These are phyloP conservation scores for Calonectria hawksworthii DNA, from an alignment of 2,329 filamentous ascomycete species.

Conservation along the genomic window DNA sequence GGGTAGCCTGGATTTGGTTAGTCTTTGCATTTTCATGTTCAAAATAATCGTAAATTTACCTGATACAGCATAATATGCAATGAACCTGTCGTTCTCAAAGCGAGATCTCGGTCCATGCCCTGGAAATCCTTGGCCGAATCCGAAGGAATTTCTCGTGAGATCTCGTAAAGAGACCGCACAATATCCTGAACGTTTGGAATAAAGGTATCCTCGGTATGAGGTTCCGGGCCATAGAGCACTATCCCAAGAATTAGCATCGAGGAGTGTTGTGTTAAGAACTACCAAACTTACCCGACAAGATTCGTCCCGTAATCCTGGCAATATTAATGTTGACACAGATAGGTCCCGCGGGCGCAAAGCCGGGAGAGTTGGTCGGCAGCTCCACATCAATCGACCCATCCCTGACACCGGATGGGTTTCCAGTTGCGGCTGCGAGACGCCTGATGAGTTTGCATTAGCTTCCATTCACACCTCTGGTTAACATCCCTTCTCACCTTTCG, in stretches of 20 bases:
- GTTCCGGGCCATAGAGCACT: constrained; percentile 49
- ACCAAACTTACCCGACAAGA: constrained; percentile 38
- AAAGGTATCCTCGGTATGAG: constrained; percentile 47
- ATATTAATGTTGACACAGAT: constrained; percentile 48
- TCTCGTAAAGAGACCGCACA: constrained; percentile 45
- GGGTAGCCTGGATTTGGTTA: constrained; percentile 43
- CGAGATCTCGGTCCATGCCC: constrained; percentile 43
- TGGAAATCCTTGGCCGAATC: constrained; percentile 43
- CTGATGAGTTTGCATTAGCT: constrained; percentile 19
- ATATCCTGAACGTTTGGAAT: constrained; percentile 51
- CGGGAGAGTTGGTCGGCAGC: constrained; percentile 44
- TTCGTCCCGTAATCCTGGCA: constrained; percentile 42
- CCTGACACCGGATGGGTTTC: constrained; percentile 43
- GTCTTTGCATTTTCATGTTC: background rate
- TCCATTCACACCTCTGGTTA: background rate
- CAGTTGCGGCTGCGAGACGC: constrained; percentile 42
- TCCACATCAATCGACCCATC: constrained; percentile 45
- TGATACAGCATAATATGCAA: constrained; percentile 51
- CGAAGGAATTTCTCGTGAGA: constrained; percentile 44
- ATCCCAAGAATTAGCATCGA: background rate
- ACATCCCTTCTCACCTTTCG: constrained; percentile 37
- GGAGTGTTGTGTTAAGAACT: accelerated
- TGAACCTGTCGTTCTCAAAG: constrained; percentile 48
- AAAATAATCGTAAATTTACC: constrained; percentile 25
- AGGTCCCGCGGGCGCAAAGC: constrained; percentile 45